phyloP scores from a whole-genome alignment of 495 filamentous ascomycete species.

The Penicillium fimorum region DNA sequence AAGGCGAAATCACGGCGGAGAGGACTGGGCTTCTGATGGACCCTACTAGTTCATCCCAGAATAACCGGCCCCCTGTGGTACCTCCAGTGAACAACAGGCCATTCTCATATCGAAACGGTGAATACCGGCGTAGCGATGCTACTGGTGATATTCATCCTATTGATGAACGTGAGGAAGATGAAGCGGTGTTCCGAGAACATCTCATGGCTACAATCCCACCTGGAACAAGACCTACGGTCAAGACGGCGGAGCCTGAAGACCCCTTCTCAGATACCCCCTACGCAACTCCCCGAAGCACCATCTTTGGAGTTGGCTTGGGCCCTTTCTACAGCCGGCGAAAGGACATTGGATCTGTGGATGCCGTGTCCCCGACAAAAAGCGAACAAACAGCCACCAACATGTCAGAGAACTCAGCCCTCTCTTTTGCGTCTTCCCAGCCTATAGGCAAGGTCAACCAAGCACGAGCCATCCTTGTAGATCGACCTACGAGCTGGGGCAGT shows the following conservation, averaged over 20 bases:
- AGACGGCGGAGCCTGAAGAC: conserved; percentile 26
- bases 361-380: conserved; percentile 47
- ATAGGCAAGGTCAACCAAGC: conserved; percentile 19
- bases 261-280: conserved; percentile 29
- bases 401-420: conserved; percentile 48
- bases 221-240: conserved; percentile 5
- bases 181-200: conserved; percentile 30
- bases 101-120: conserved; percentile 39
- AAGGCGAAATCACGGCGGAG: conserved; percentile 42
- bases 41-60: conserved; percentile 54
- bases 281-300: conserved; percentile 31
- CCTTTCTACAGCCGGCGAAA: conserved; percentile 30
- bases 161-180: conserved; percentile 70
- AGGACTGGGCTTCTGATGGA: conserved; percentile 56
- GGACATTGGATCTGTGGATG: conserved; percentile 18
- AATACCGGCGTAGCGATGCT: conserved; percentile 44
- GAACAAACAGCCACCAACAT: conserved; percentile 58
- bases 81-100: conserved; percentile 16
- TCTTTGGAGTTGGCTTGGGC: conserved; percentile 29
- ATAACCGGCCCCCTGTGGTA: conserved; percentile 27
- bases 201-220: conserved; percentile 27
- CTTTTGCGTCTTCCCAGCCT: conserved; percentile 26
- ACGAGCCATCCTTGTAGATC: conserved; percentile 18
- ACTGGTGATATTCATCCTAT: conserved; percentile 62
- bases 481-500: conserved; percentile 27